A percentile compares a stretch with the other conserved stretches of the same genome.
These are phyloP conservation scores for Eruca vesicaria DNA, from an alignment of 441 rosid genomes.

Conservation along the genomic window DNA sequence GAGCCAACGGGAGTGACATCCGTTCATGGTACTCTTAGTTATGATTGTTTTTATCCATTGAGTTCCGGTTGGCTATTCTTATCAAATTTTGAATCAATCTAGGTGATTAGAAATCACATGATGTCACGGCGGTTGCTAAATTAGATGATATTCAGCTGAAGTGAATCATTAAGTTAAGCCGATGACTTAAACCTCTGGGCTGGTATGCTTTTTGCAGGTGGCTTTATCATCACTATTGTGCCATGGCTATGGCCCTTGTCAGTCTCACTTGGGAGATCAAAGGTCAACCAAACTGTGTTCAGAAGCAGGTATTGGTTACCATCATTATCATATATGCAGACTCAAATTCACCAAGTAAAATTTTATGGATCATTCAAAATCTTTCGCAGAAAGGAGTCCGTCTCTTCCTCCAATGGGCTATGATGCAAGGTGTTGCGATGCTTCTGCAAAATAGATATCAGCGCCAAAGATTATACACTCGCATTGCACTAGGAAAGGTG, in stretches of 20 bases:
- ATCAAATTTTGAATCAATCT: not conserved
- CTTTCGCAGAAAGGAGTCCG: conserved; percentile 82
- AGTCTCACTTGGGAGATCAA: conserved; percentile 98
- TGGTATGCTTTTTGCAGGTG: conserved; percentile 64
- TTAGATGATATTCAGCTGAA: too few relatives aligned
- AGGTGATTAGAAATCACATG: not conserved
- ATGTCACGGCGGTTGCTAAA: not conserved
- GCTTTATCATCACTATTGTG: conserved; percentile 97
- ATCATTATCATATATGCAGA: not conserved
- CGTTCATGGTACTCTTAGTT: conserved; percentile 74
- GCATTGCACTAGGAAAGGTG: conserved; percentile 97
- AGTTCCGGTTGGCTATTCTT: not conserved
- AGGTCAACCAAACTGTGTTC: conserved; percentile 94
- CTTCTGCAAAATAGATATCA: conserved; percentile 97
- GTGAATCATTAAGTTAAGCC: too few relatives aligned
- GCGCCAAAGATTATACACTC: conserved; percentile 96
- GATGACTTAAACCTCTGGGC: conserved; percentile 4
- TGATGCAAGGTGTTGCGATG: conserved; percentile 99
- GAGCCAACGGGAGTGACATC: conserved; percentile 97
- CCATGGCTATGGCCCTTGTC: conserved; percentile 93
- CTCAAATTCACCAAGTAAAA: conserved; percentile 13
- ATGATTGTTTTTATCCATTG: not conserved
- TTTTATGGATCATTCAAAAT: conserved; percentile 23
- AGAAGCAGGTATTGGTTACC: conserved; percentile 71
- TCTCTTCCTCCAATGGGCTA: conserved; percentile 98